Evolutionary conservation across 2,329 filamentous ascomycete genomes (phyloP), one percentile per base, ranked within the genome.

Genomic region (Fusarium miscanthi): DNA sequence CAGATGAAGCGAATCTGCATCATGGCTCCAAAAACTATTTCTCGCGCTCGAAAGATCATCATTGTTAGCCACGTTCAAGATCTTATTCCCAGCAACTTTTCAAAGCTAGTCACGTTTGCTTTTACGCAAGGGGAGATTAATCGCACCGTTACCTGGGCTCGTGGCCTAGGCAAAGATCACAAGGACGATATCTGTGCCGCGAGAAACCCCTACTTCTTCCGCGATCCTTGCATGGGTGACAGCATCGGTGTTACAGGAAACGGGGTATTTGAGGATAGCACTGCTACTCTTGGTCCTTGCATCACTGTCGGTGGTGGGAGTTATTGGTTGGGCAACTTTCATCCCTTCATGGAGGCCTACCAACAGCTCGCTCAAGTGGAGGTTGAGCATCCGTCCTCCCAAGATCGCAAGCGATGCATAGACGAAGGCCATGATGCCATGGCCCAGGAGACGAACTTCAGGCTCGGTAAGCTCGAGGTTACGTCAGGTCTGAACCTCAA

Each of bases 281-380:
- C 83, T 0, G 82, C 83, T 21, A 85, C 84, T 3, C 73, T 85
- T 11, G 84, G 84, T 0, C 84, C 84, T 1, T 83, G 82, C 33
- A 60, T 85, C 10, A 75, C 76, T 14, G 74, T 85, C 3, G 81
- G 78, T 8, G 82, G 80, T 8, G 80, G 76, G 1, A 80, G 64
- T 58, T 85, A 80, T 63, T 85, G 84, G 84, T 75, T 85, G 4
- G 82, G 81, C 23, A 85, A 82, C 69, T 85, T 84, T 35, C 84
- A 85, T 63, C 84, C 84, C 7, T 85, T 85, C 62, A 61, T 82
- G 10, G 80, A 84, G 13, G 80, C 79, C 2, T 81, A 78, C 38
- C 78, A 77, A 27, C 70, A 75, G 16, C 70, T 76, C 2, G 66
- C 70, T 2, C 63, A 71, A 11, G 78, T 83, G 30, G 53, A 70